Base-by-base conservation (phyloP, 805 yeast genomes). In the Candida pseudofarinosa region DNA sequence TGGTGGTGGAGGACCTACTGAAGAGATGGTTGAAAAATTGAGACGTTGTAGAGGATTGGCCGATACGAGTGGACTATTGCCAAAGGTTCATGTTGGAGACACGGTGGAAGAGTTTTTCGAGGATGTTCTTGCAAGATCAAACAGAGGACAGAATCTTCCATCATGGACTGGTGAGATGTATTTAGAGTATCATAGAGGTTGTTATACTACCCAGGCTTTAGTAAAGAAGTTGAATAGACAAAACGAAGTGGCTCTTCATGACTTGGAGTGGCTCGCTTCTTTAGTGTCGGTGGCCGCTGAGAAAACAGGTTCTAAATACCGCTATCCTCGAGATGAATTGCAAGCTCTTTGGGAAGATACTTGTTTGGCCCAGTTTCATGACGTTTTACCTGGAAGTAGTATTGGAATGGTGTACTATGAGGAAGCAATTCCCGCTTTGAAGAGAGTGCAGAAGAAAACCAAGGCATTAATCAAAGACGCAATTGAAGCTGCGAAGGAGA, bases 1-100 rank as follows among this genome's bases (percentile, higher is more conserved):
- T 60, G 99, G 99, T 54, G 99, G 99, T 48, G 99, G 99, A 50
- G 99, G 99, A 5, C 98, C 99, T 37, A 83, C 88, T 3, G 85
- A 86, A 33, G 96, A 87, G 56, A 90, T 89, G 96, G 56, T 91
- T 49, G 98, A 93, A 59, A 90, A 88, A 60, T 73, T 91, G 56
- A 80, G 98, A 58, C 81, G 98, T 53, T 83, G 91, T 60, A 77
- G 98, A 56, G 97, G 97, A 13, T 62, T 90, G 46, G 77, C 89
- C 16, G 85, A 91, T 56, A 83, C 83, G 4, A 83, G 83, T 12
- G 95, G 91, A 3, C 73, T 76, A 38, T 74, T 93, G 45, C 98
- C 98, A 2, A 76, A 85, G 1, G 87, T 90, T 16, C 82, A 88
- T 42, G 66, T 85, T 45, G 96, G 96, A 4, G 67, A 72, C 18